A percentile compares a stretch with the other conserved stretches of the same genome.
Evolutionary conservation across 2,329 filamentous ascomycete genomes (phyloP).

Genomic region (Knoxdaviesia proteae): DNA sequence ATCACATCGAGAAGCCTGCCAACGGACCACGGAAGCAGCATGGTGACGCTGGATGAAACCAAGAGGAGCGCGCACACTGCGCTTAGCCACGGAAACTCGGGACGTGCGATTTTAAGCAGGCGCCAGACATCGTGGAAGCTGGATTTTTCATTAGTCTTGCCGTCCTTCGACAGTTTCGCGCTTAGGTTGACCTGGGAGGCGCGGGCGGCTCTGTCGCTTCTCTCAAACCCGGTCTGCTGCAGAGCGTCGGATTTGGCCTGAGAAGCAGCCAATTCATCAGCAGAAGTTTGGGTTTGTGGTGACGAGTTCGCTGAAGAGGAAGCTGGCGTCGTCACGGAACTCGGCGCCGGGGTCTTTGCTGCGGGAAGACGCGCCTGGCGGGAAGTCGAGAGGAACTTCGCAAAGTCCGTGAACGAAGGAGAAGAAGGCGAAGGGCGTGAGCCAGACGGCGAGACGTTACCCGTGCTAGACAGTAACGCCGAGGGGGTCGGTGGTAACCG

Average conservation of each 20-base stretch:
- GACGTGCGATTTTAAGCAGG: conserved; percentile 70
- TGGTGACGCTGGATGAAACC: conserved; percentile 77
- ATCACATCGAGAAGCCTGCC: conserved; percentile 88
- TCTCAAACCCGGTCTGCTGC: conserved; percentile 26
- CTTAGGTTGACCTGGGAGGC: conserved; percentile 79
- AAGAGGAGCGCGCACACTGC: conserved; percentile 71
- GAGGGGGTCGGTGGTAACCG: too few relatives aligned
- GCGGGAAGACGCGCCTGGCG: too few relatives aligned
- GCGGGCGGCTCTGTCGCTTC: conserved; percentile 67
- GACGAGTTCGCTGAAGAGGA: neutral
- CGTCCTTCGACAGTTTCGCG: conserved; percentile 72
- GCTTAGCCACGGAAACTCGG: conserved; percentile 58
- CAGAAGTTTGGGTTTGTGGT: conserved; percentile 1
- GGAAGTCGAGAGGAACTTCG: too few relatives aligned
- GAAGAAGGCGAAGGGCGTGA: too few relatives aligned
- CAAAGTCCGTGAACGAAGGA: too few relatives aligned
- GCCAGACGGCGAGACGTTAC: too few relatives aligned
- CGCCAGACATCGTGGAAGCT: conserved; percentile 64
- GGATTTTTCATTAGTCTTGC: conserved; percentile 34
- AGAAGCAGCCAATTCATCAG: too few relatives aligned
- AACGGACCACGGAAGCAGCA: conserved; percentile 93
- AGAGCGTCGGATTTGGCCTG: conserved; percentile 14
- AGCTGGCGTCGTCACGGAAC: neutral
- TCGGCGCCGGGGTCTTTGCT: neutral
- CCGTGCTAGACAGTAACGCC: too few relatives aligned